These are phyloP conservation scores for Lycium ferocissimum DNA, from an alignment of 257 asterid genomes.

Conservation along the genomic window DNA sequence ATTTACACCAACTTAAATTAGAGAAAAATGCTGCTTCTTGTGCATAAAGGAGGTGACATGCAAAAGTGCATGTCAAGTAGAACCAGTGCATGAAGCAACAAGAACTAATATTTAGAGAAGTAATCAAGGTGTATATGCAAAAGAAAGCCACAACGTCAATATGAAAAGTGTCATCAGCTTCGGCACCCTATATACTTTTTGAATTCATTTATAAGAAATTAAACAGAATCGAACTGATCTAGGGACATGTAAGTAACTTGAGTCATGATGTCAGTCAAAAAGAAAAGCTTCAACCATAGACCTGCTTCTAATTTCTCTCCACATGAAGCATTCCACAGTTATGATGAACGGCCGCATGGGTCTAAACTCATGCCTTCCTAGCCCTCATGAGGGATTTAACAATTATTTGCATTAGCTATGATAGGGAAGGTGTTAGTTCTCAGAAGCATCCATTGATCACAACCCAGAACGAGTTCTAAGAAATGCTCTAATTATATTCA, in stretches of 20 bases:
- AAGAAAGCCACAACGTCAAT: background rate
- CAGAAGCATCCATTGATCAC: background rate
- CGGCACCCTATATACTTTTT: conserved; percentile 5
- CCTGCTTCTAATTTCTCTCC: conserved; percentile 15
- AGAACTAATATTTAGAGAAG: background rate
- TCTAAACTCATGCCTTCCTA: background rate
- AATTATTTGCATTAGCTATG: conserved; percentile 9
- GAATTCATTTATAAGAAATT: background rate
- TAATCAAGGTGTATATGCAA: conserved; percentile 19
- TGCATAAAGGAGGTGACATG: background rate
- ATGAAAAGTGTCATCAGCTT: conserved; percentile 17
- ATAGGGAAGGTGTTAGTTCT: conserved; percentile 17
- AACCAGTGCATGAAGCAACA: background rate
- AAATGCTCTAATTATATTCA: background rate
- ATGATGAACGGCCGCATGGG: background rate
- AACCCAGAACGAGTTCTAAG: background rate
- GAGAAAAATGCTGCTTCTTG: background rate
- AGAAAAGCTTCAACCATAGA: background rate
- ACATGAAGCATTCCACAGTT: background rate
- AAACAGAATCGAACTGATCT: conserved; percentile 2
- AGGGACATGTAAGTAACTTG: conserved; percentile 5
- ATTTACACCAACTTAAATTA: background rate
- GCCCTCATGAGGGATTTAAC: conserved; percentile 4
- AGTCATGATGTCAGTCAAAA: conserved; percentile 2
- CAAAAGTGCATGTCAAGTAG: background rate